Percentiles rank a stretch among this genome's conserved stretches.
Conservation (phyloP, 257 asterid species). For the Solanum lycopersicoides region DNA sequence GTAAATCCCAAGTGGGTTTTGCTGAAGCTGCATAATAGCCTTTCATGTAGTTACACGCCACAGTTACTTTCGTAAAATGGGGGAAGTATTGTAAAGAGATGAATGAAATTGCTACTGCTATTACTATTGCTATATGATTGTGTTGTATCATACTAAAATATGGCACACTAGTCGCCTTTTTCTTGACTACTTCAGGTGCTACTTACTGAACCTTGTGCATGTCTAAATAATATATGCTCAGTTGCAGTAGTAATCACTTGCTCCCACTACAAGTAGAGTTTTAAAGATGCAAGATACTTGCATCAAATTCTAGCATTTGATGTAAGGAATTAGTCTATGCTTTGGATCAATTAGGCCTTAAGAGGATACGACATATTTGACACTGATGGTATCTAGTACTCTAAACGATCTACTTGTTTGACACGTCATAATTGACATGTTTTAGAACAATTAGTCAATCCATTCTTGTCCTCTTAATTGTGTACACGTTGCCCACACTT, state of each 20-base stretch:
- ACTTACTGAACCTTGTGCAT: not conserved
- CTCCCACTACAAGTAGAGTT: not conserved
- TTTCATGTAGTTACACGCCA: not conserved
- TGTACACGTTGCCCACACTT: not conserved
- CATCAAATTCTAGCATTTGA: not conserved
- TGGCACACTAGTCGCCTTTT: not conserved
- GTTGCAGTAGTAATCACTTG: not conserved
- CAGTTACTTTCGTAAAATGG: not conserved
- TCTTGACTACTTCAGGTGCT: not conserved
- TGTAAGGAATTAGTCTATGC: not conserved
- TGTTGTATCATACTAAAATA: not conserved
- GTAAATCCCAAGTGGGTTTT: constrained; percentile 78
- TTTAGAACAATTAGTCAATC: not conserved
- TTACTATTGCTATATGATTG: not conserved
- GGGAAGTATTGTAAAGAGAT: not conserved
- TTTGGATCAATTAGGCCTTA: not conserved
- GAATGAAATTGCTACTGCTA: not conserved
- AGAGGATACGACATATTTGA: not conserved
- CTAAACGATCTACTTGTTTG: not conserved
- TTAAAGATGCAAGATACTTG: not conserved
- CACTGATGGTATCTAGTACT: not conserved
- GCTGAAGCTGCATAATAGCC: constrained; percentile 59
- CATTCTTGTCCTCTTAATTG: not conserved
- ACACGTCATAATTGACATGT: too few relatives aligned
- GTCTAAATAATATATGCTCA: not conserved